These are phyloP conservation scores for Trypanosoma congolense DNA, from an alignment of 208 protist genomes.

Conservation along the genomic window DNA sequence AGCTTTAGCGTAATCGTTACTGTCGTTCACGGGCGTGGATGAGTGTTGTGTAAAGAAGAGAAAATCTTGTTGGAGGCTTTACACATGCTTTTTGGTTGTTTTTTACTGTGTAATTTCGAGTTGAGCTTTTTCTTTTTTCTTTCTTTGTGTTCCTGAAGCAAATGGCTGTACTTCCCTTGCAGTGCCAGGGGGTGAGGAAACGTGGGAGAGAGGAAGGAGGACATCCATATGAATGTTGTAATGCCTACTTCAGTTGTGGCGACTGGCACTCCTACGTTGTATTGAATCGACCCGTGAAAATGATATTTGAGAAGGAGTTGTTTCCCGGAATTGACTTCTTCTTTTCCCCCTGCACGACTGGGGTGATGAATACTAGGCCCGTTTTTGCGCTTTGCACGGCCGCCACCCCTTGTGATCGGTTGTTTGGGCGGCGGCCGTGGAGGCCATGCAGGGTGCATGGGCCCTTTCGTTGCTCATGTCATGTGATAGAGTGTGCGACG, in stretches of 20 bases:
- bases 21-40: too few species aligned
- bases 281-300: conserved; percentile 4
- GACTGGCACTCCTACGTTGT: conserved; percentile 1
- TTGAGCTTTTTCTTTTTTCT: not conserved
- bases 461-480: conserved; percentile 53
- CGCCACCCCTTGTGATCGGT: conserved; percentile 13
- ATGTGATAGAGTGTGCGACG: conserved; percentile 32
- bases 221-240: not conserved
- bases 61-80: not conserved
- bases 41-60: not conserved
- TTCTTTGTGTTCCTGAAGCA: too few species aligned
- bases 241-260: conserved; percentile 12
- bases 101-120: not conserved
- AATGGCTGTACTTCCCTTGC: too few species aligned
- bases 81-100: not conserved
- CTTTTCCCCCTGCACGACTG: conserved; percentile 26
- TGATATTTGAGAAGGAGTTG: conserved; percentile 22
- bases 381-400: conserved; percentile 2
- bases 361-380: conserved; percentile 13
- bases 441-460: conserved; percentile 44
- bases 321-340: conserved; percentile 48
- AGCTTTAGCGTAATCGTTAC: too few species aligned
- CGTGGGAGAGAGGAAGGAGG: conserved; percentile 6
- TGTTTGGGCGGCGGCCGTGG: conserved; percentile 13
- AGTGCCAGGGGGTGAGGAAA: conserved; percentile 4